Percentiles rank a stretch among this genome's conserved stretches.
These are phyloP conservation scores for Hypericum perforatum DNA, from an alignment of 345 rosid species.

Conservation along the genomic window DNA sequence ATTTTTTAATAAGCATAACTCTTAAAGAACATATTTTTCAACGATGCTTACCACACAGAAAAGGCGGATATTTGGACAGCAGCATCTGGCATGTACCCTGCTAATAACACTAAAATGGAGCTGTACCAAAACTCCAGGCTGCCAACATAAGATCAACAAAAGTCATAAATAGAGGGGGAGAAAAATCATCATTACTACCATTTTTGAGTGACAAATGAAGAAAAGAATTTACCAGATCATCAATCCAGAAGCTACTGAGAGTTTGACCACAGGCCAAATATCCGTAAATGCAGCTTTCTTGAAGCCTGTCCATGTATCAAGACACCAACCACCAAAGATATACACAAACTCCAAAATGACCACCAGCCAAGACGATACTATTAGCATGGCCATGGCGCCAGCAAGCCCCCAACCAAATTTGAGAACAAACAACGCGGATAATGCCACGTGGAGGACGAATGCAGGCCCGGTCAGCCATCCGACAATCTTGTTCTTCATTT, in stretches of 20 bases:
- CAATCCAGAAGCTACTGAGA: slow-evolving; percentile 47
- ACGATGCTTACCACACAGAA: slow-evolving; percentile 35
- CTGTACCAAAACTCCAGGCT: slow-evolving; percentile 58
- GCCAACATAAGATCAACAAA: background rate
- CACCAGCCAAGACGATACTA: slow-evolving; percentile 15
- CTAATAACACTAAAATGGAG: too few species aligned
- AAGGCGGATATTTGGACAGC: slow-evolving; percentile 40
- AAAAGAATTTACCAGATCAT: slow-evolving; percentile 43
- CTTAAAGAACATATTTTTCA: slow-evolving; percentile 2
- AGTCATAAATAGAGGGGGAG: background rate
- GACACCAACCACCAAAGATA: slow-evolving; percentile 61
- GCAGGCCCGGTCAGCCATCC: slow-evolving; percentile 19
- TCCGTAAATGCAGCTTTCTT: slow-evolving; percentile 34
- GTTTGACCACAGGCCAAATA: slow-evolving; percentile 41
- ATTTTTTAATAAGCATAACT: too few species aligned
- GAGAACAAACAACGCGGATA: slow-evolving; percentile 29
- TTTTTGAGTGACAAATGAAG: background rate
- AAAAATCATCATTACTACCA: background rate
- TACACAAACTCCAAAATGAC: slow-evolving; percentile 21
- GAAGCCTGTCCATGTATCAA: slow-evolving; percentile 61
- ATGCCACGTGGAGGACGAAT: slow-evolving; percentile 16
- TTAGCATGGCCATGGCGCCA: slow-evolving; percentile 31
- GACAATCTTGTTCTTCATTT: slow-evolving; percentile 23
- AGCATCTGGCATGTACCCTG: slow-evolving; percentile 38
- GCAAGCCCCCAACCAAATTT: slow-evolving; percentile 16